Evolutionary conservation across 228 moss, liverwort and hornwort species (phyloP).

Genomic region (Sphagnum magellanicum): DNA sequence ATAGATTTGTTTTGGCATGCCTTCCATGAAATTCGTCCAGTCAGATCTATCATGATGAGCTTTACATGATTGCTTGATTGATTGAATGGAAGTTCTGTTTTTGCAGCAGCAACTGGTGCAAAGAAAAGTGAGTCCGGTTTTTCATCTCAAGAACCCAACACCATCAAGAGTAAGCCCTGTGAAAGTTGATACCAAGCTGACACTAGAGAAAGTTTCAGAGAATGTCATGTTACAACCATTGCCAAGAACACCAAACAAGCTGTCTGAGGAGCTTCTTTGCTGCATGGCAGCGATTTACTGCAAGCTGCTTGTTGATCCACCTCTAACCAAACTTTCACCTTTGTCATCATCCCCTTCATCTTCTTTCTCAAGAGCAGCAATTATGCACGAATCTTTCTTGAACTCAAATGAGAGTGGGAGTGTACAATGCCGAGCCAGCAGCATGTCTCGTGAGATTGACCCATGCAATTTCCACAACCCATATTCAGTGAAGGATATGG

Average conservation of each 20-base stretch:
- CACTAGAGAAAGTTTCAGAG: no score
- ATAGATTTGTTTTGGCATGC: no score
- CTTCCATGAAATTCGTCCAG: no score
- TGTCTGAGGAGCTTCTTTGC: constrained; percentile 26
- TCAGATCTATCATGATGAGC: no score
- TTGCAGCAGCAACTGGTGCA: no score
- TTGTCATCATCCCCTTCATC: constrained; percentile 69
- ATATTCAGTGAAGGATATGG: constrained; percentile 29
- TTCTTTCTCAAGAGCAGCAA: constrained; percentile 35
- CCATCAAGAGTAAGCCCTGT: no score
- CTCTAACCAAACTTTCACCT: constrained; percentile 33
- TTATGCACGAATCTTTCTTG: constrained; percentile 35
- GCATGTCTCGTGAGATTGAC: constrained; percentile 10
- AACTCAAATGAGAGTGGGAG: constrained; percentile 70
- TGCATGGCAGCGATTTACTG: constrained; percentile 96
- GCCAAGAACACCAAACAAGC: background rate
- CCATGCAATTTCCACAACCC: constrained; percentile 15
- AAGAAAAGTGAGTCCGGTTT: no score
- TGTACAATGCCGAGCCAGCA: constrained; percentile 58
- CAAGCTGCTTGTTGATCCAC: constrained; percentile 75
- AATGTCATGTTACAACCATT: no score
- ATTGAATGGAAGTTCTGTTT: no score
- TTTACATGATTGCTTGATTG: no score
- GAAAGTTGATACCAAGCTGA: no score
- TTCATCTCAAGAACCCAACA: no score